A percentile compares a stretch with the other conserved stretches of the same genome.
Conservation (phyloP, 495 filamentous ascomycete species). For the Podospora appendiculata region DNA sequence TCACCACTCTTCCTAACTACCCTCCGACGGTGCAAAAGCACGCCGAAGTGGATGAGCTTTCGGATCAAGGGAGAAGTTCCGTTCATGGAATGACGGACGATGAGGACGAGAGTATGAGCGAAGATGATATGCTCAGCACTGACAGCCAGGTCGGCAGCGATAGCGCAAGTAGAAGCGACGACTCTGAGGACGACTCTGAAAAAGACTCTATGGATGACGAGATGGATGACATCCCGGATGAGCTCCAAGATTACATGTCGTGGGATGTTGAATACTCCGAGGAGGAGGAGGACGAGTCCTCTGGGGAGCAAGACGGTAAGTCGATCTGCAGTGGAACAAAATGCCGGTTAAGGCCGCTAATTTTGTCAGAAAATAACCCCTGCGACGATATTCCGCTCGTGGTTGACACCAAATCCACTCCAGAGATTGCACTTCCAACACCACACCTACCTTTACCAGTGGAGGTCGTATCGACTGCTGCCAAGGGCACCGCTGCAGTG, state of each 20-base stretch:
- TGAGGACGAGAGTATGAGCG: constrained; percentile 21
- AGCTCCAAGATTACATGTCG: background rate
- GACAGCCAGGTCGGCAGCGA: background rate
- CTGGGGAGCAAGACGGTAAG: no score
- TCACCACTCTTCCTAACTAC: background rate
- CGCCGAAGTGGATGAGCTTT: no score
- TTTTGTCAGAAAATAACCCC: background rate
- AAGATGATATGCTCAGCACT: constrained; percentile 6
- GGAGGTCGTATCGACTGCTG: constrained; percentile 9
- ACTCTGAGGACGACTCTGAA: background rate
- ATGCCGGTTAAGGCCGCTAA: no score
- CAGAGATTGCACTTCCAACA: background rate
- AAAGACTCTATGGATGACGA: background rate
- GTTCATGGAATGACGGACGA: background rate
- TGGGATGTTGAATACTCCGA: background rate
- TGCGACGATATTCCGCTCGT: background rate
- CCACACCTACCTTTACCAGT: background rate
- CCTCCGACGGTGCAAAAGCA: no score
- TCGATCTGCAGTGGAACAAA: no score
- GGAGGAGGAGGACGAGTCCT: background rate
- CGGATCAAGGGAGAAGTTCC: no score
- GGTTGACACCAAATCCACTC: background rate
- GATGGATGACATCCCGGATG: background rate
- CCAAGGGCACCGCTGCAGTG: background rate
- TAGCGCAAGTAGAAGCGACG: background rate